Percentiles rank a stretch among this genome's conserved stretches.
Conservation (phyloP, 2,329 filamentous ascomycete species). For the Penicillium paneum region DNA sequence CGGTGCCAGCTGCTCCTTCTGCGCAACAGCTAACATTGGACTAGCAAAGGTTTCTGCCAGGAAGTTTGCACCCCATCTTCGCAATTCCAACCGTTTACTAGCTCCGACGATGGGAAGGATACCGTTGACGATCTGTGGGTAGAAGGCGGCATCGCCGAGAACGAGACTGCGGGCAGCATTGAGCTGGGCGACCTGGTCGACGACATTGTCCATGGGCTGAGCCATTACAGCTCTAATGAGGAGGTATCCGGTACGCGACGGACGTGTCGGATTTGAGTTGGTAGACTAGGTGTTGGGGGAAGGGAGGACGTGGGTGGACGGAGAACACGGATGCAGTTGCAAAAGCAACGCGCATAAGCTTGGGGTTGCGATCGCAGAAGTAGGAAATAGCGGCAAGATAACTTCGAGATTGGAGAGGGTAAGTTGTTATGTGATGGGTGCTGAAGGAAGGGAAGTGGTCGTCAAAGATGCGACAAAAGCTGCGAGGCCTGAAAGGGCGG, state of each 20-base stretch:
- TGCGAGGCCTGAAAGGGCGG: slow-evolving; percentile 17
- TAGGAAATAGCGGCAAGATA: neutral
- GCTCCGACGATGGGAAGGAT: slow-evolving; percentile 88
- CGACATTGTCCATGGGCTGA: slow-evolving; percentile 55
- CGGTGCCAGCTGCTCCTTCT: slow-evolving; percentile 77
- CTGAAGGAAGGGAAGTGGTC: neutral
- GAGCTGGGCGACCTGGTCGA: slow-evolving; percentile 80
- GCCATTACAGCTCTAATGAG: slow-evolving; percentile 49
- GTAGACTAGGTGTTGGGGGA: neutral
- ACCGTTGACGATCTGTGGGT: slow-evolving; percentile 85
- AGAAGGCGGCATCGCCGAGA: slow-evolving; percentile 80
- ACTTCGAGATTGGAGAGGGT: neutral
- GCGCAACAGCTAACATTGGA: slow-evolving; percentile 70
- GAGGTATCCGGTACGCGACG: slow-evolving; percentile 6
- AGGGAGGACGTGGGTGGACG: slow-evolving; percentile 3
- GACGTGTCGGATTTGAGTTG: slow-evolving; percentile 1
- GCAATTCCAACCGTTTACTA: slow-evolving; percentile 70
- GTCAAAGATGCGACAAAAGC: slow-evolving; percentile 11
- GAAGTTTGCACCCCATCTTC: slow-evolving; percentile 95
- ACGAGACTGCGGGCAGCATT: slow-evolving; percentile 87
- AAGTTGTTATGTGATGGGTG: neutral
- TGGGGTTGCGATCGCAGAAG: neutral
- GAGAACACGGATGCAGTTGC: slow-evolving; percentile 11
- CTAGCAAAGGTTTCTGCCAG: slow-evolving; percentile 93
- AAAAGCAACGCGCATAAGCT: slow-evolving; percentile 10